A percentile compares a stretch with the other conserved stretches of the same genome.
These are phyloP conservation scores for Mercurialis annua DNA, from an alignment of 345 rosid species.

Conservation along the genomic window DNA sequence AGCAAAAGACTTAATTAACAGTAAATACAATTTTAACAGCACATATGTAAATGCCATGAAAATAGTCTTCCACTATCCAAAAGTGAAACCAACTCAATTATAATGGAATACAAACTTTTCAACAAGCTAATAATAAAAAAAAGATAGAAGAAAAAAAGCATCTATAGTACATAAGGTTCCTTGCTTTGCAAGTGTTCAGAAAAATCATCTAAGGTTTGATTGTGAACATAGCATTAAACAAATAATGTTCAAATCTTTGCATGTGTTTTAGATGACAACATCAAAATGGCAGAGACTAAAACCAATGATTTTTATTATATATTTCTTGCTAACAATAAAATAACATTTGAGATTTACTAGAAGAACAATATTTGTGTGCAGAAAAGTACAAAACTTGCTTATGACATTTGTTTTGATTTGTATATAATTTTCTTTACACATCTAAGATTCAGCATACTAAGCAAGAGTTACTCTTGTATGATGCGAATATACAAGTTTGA, in stretches of 20 bases:
- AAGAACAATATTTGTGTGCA: neutral
- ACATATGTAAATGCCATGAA: neutral
- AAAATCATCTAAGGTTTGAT: neutral
- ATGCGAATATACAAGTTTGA: neutral
- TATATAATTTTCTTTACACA: neutral
- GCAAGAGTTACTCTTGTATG: neutral
- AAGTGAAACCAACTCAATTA: neutral
- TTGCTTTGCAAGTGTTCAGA: neutral
- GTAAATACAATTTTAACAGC: slow-evolving; percentile 6
- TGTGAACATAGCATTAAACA: neutral
- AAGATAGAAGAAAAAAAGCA: neutral
- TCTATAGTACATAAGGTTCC: neutral
- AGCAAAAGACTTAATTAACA: slow-evolving; percentile 10
- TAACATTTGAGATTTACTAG: neutral
- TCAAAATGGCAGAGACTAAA: neutral
- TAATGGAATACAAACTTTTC: neutral
- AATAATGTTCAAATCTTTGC: neutral
- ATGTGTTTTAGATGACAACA: neutral
- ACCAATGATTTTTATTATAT: neutral
- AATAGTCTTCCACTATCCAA: neutral
- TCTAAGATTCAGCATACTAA: neutral
- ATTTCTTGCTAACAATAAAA: neutral
- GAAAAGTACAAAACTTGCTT: neutral
- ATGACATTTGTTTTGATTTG: neutral
- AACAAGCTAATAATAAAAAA: neutral